phyloP scores from a whole-genome alignment of 441 rosid genomes.

The Euphorbia celastroides region DNA sequence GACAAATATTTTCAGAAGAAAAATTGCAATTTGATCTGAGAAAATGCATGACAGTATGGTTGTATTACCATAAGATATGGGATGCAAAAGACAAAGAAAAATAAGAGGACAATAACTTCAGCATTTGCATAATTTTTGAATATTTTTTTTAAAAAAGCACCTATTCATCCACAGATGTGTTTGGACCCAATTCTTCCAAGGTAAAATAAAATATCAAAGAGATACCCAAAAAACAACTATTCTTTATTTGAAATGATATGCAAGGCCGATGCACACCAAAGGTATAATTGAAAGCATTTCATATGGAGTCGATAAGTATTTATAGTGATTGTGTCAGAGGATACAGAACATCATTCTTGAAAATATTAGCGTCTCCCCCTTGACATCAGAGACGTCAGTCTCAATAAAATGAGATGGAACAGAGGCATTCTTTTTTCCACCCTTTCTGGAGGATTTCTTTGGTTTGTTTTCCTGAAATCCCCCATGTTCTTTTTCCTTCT shows the following conservation, averaged over 20 bases:
- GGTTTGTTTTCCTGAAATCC: slow-evolving; percentile 30
- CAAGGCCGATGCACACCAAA: background rate
- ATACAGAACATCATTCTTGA: slow-evolving; percentile 87
- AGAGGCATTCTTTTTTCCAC: slow-evolving; percentile 51
- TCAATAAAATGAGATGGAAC: slow-evolving; percentile 76
- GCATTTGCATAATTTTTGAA: background rate
- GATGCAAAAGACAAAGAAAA: background rate
- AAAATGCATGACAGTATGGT: background rate
- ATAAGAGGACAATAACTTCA: background rate
- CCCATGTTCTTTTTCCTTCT: slow-evolving; percentile 50
- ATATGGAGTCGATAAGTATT: background rate
- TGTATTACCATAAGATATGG: background rate
- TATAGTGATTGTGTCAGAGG: slow-evolving; percentile 33
- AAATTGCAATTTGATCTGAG: background rate
- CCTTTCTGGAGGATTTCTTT: slow-evolving; percentile 38
- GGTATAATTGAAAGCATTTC: background rate
- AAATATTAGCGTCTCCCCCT: slow-evolving; percentile 77
- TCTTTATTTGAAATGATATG: background rate
- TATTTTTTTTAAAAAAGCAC: background rate
- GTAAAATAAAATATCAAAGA: no score
- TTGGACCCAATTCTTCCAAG: no score
- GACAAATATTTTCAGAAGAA: background rate
- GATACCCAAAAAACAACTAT: no score
- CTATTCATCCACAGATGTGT: no score
- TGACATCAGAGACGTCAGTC: slow-evolving; percentile 75